Base-by-base conservation (phyloP, 2,329 filamentous ascomycete species). In the Colletotrichum simmondsii region DNA sequence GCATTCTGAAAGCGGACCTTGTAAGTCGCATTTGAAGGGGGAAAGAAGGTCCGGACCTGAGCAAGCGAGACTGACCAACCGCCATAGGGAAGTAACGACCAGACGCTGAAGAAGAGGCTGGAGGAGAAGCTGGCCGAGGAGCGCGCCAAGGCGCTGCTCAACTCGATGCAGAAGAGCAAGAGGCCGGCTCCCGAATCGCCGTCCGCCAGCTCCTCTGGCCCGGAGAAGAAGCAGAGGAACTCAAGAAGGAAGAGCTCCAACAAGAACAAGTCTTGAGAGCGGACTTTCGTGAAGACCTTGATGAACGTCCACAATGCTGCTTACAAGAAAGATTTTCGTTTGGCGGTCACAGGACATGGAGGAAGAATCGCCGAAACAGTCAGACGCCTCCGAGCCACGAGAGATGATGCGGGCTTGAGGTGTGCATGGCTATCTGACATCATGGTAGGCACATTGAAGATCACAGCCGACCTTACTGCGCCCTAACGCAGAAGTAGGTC, bases 1-100 rank as follows among this genome's bases (percentile, higher is more conserved):
- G 96, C 63, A 94, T 99, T 73, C 92, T 99, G 77, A 94, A 93
- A 79, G 90, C 94, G 73, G 94, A 94, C 65, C 84, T 98, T 78
- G 92, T 94, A 84, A 77, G 89, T 80, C 14, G 19, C 1, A 5
- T 49, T 4, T 3, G 2, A 8, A 11, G 1, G 19, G 19, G 16
- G 19, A 0, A 49, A 10, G 19, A 10, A 10, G 14, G 22, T 32
- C 24, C 22, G 2, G 5, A 3, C 10, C 1, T 4, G 35, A 53
- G 14, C 26, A 28, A 11, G 5, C 12, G 19, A 22, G 5, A 42
- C 56, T 56, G 30, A 65, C 26, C 6, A 35, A 49, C 10, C 8
- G 28, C 12, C 53, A 4, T 58, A 88, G 87, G 82, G 83, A 19
- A 87, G 37, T 14, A 65, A 89, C 72, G 86, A 90, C 77, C 87